phyloP scores from a whole-genome alignment of 306 rosid species.

The Hylodesmum podocarpum region DNA sequence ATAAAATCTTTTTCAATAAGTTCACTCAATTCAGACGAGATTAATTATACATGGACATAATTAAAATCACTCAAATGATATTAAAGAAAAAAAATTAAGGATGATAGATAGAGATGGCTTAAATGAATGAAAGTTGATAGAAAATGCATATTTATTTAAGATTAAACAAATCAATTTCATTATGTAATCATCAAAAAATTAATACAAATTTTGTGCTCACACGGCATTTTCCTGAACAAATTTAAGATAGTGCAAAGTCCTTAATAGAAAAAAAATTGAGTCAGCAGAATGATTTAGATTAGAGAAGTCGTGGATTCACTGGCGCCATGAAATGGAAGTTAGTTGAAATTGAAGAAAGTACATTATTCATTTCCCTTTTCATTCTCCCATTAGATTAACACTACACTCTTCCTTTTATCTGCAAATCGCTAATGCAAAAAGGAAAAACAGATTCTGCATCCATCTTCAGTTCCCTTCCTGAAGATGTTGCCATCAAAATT shows the following conservation, averaged over 20 bases:
- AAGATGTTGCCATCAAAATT: constrained; percentile 64
- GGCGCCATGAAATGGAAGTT: background rate
- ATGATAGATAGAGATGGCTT: background rate
- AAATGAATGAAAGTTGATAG: background rate
- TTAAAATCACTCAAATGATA: background rate
- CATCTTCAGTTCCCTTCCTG: constrained; percentile 46
- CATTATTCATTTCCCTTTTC: background rate
- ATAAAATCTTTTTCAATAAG: no score
- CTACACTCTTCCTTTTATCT: background rate
- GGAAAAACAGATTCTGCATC: background rate
- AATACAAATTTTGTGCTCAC: background rate
- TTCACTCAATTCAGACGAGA: no score
- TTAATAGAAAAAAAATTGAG: background rate
- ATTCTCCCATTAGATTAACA: background rate
- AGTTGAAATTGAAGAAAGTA: background rate
- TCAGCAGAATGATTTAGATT: background rate
- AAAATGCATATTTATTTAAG: background rate
- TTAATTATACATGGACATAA: background rate
- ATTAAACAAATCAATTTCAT: background rate
- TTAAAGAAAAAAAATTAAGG: background rate
- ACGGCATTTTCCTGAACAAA: background rate
- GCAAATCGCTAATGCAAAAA: background rate
- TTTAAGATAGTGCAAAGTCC: background rate
- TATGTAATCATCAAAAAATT: background rate
- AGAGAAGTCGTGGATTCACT: background rate